A percentile compares a stretch with the other conserved stretches of the same genome.
Conservation (phyloP, 306 rosid genomes). For the Pterocarpus macrocarpus region DNA sequence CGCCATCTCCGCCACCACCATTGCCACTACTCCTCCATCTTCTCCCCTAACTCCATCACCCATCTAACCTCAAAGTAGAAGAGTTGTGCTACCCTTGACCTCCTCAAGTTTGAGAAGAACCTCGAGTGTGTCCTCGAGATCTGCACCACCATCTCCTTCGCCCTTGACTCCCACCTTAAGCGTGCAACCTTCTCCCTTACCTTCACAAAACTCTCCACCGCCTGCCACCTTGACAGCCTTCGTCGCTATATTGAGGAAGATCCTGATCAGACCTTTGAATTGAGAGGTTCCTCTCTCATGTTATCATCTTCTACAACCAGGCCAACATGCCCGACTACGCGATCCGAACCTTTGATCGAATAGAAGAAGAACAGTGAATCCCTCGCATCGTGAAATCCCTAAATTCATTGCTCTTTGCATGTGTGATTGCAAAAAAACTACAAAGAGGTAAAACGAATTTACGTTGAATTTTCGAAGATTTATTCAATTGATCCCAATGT, state of each 20-base stretch:
- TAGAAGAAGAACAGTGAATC: slow-evolving; percentile 49
- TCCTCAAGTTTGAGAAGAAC: slow-evolving; percentile 71
- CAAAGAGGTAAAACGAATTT: slow-evolving; percentile 67
- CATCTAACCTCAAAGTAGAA: slow-evolving; percentile 63
- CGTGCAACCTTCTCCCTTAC: slow-evolving; percentile 74
- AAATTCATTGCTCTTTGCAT: slow-evolving; percentile 71
- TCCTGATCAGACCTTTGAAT: slow-evolving; percentile 69
- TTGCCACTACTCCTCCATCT: slow-evolving; percentile 59
- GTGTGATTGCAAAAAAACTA: slow-evolving; percentile 66
- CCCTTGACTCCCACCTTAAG: slow-evolving; percentile 72
- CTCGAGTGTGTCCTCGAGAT: slow-evolving; percentile 72
- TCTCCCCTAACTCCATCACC: slow-evolving; percentile 58
- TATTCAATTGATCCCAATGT: slow-evolving; percentile 65
- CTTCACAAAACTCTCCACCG: slow-evolving; percentile 63
- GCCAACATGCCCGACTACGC: slow-evolving; percentile 78
- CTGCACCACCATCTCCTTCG: slow-evolving; percentile 79
- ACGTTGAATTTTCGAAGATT: slow-evolving; percentile 66
- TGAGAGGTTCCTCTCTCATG: slow-evolving; percentile 70
- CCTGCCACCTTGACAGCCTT: slow-evolving; percentile 65
- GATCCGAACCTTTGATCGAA: slow-evolving; percentile 57
- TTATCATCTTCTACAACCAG: slow-evolving; percentile 78
- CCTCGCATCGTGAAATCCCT: slow-evolving; percentile 66
- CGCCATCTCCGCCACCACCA: slow-evolving; percentile 59
- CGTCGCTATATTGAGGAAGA: slow-evolving; percentile 63
- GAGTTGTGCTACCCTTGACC: slow-evolving; percentile 61